Percentiles rank a stretch among this genome's conserved stretches.
phyloP scores from a whole-genome alignment of 129 eudicot species.

The Apium graveolens region DNA sequence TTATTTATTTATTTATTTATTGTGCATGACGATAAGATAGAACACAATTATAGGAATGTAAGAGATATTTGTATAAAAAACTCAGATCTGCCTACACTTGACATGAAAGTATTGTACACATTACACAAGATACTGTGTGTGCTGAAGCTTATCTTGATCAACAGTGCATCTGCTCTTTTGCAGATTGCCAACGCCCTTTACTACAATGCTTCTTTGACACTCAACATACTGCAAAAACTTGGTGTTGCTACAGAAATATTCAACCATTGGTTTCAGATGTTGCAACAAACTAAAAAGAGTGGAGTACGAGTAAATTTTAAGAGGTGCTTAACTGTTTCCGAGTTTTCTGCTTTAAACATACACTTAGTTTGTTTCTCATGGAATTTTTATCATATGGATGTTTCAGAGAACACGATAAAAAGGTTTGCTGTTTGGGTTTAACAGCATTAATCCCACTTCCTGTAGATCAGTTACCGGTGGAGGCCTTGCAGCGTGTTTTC shows the following conservation, averaged over 20 bases:
- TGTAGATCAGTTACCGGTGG: constrained; percentile 73
- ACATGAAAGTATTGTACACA: not conserved
- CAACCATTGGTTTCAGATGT: constrained; percentile 89
- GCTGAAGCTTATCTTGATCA: not conserved
- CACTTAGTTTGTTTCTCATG: not conserved
- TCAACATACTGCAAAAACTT: constrained; percentile 73
- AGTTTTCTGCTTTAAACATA: not conserved
- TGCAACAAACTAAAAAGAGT: constrained; percentile 76
- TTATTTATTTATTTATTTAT: not conserved
- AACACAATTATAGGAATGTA: no score
- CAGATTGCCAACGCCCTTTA: constrained; percentile 88
- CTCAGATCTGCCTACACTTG: not conserved
- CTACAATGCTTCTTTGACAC: constrained; percentile 65
- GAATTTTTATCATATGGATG: not conserved
- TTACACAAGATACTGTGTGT: not conserved
- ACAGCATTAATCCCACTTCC: constrained; percentile 80
- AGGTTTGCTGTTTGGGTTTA: constrained; percentile 94
- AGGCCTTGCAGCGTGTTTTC: constrained; percentile 90
- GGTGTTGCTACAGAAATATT: constrained; percentile 84
- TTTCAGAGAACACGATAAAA: constrained; percentile 82
- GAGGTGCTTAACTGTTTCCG: constrained; percentile 32
- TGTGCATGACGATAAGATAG: not conserved
- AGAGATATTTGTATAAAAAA: no score
- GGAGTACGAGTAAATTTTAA: constrained; percentile 71
- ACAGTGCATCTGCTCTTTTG: constrained; percentile 7